Base-by-base conservation (phyloP, 768 basidiomycete species). In the Galerina marginata region DNA sequence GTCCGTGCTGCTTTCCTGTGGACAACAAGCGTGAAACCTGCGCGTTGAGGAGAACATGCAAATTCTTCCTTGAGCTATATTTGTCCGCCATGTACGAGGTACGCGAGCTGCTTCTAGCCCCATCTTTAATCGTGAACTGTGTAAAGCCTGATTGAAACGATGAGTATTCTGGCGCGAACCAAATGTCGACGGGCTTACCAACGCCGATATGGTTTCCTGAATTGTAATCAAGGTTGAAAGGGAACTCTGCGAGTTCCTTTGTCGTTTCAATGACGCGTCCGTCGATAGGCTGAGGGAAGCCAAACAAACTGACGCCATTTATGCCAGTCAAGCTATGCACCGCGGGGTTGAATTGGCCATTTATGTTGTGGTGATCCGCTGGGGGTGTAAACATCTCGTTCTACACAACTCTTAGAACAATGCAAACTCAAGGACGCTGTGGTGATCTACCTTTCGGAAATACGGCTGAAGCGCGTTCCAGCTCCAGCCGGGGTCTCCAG, bases 351-450 rank as follows among this genome's bases (percentile, higher is more conserved):
- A 71, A 77, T 60, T 81, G 69, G 6, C 75, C 74, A 4, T 67
- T 66, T 38, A 69, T 77, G 59, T 80, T 69, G 57, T 79, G 79
- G 15, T 68, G 56, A 54, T 80, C 79, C 4, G 72, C 71, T 1
- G 81, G 78, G 10, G 69, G 62, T 2, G 64, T 64, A 61, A 70
- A 76, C 44, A 65, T 70, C 63, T 83, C 81, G 62, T 73, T 73
- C 79, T 81, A 44, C 40, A 46, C n/a, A 25, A 42, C 25, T 40
- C 37, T 48, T 16, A 15, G n/a, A n/a, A 15, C 4, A 39, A 6
- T 36, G 37, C n/a, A 29, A 38, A 26, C 10, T 43, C 7, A 15
- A 20, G 6, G 26, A 15, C 10, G n/a, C 47, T 10, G 2, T 46
- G 14, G 9, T 15, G 14, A 43, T 25, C 52, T 44, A 74, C 76